phyloP scores from a whole-genome alignment of 257 asterid species.

The Lycium barbarum region DNA sequence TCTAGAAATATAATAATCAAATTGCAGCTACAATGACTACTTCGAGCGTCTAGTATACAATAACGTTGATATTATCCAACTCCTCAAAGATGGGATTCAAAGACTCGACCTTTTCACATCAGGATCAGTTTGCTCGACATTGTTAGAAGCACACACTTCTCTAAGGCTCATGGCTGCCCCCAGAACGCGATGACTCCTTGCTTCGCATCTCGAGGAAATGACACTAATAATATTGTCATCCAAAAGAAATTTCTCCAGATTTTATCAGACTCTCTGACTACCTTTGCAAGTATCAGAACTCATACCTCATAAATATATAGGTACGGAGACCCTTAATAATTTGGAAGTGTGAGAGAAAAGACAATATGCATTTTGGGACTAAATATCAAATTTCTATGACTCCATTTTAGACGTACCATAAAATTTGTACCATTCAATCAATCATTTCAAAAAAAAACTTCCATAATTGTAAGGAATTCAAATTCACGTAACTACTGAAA shows the following conservation, averaged over 20 bases:
- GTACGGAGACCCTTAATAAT: conserved; percentile 1
- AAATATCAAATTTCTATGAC: background rate
- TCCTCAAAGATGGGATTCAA: background rate
- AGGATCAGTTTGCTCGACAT: background rate
- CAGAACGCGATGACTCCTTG: background rate
- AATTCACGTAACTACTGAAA: conserved; percentile 20
- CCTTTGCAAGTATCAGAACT: background rate
- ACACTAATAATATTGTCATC: conserved; percentile 1
- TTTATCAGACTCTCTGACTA: background rate
- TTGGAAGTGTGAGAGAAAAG: background rate
- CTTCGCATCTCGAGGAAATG: background rate
- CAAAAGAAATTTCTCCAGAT: conserved; percentile 20
- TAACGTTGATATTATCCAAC: background rate
- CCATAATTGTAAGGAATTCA: background rate
- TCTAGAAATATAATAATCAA: background rate
- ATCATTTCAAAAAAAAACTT: background rate
- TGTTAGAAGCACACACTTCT: background rate
- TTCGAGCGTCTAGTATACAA: background rate
- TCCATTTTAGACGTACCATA: background rate
- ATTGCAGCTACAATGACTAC: background rate
- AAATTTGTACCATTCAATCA: conserved; percentile 6
- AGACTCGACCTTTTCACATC: background rate
- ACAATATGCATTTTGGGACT: background rate
- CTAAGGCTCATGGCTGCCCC: background rate
- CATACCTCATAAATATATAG: conserved; percentile 2